Percentiles rank a stretch among this genome's conserved stretches.
Conservation (phyloP, 2,329 filamentous ascomycete genomes). For the Whalleya microplaca region DNA sequence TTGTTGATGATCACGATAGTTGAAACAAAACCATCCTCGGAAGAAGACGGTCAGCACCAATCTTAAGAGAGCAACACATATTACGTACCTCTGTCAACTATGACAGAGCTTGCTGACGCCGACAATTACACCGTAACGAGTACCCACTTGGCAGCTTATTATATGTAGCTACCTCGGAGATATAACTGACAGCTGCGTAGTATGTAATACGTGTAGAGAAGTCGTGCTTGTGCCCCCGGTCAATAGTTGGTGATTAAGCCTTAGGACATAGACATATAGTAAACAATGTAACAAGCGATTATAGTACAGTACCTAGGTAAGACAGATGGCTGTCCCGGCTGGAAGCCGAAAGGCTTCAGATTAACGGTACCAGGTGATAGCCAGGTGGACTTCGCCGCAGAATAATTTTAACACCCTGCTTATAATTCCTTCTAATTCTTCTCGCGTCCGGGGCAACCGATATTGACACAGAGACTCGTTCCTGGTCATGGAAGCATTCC, state of each 20-base stretch:
- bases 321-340: not conserved
- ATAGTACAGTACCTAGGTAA: no score
- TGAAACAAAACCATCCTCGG: constrained; percentile 2
- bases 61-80: constrained; percentile 18
- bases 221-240: not conserved
- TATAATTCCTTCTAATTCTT: constrained; percentile 1
- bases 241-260: constrained; percentile 6
- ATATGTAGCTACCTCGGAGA: constrained; percentile 18
- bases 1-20: constrained; percentile 12
- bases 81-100: not conserved
- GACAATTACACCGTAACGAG: not conserved
- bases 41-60: not conserved
- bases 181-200: constrained; percentile 4
- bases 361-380: not conserved
- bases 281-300: constrained; percentile 2
- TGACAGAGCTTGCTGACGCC: not conserved
- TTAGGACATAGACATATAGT: not conserved
- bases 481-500: not conserved
- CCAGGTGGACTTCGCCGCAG: constrained; percentile 1
- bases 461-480: not conserved
- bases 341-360: not conserved
- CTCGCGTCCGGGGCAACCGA: constrained; percentile 5
- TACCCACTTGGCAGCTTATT: constrained; percentile 13
- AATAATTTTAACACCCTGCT: constrained; percentile 11
- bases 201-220: not conserved